These are phyloP conservation scores for Cyclotella cryptica DNA, from an alignment of 108 stramenopile species.

Conservation along the genomic window DNA sequence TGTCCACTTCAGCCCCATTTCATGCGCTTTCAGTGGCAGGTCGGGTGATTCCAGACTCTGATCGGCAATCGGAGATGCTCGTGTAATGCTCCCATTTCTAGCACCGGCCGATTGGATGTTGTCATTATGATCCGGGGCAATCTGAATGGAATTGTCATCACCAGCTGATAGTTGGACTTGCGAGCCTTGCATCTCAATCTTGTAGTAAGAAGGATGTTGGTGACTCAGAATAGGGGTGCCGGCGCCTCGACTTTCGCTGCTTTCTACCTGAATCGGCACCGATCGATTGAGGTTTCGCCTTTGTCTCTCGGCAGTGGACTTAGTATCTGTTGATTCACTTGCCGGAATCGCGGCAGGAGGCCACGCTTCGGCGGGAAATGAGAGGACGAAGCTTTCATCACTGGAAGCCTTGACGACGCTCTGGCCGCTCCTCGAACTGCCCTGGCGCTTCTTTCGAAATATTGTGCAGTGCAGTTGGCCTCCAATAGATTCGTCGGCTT, in stretches of 20 bases:
- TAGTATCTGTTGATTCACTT: slow-evolving; percentile 25
- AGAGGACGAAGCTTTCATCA: slow-evolving; percentile 22
- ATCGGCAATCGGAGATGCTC: slow-evolving; percentile 18
- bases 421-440: not conserved
- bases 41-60: slow-evolving; percentile 10
- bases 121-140: slow-evolving; percentile 18
- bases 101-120: slow-evolving; percentile 3
- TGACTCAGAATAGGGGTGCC: not conserved
- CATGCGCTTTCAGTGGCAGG: not conserved
- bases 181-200: slow-evolving; percentile 28
- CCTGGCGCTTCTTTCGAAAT: slow-evolving; percentile 15
- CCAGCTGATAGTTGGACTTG: slow-evolving; percentile 22
- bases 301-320: slow-evolving; percentile 3
- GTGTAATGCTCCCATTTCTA: not conserved
- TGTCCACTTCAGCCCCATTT: slow-evolving; percentile 14
- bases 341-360: slow-evolving; percentile 12
- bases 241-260: slow-evolving; percentile 13
- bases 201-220: slow-evolving; percentile 26
- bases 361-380: slow-evolving; percentile 14
- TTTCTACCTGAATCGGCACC: slow-evolving; percentile 13
- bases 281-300: slow-evolving; percentile 9
- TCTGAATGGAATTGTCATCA: slow-evolving; percentile 26
- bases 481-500: not conserved
- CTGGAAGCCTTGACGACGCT: not conserved
- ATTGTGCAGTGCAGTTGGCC: slow-evolving; percentile 1